Percentiles rank a stretch among this genome's conserved stretches.
Conservation (phyloP, 2,329 filamentous ascomycete genomes). For the Aspergillus luchuensis region DNA sequence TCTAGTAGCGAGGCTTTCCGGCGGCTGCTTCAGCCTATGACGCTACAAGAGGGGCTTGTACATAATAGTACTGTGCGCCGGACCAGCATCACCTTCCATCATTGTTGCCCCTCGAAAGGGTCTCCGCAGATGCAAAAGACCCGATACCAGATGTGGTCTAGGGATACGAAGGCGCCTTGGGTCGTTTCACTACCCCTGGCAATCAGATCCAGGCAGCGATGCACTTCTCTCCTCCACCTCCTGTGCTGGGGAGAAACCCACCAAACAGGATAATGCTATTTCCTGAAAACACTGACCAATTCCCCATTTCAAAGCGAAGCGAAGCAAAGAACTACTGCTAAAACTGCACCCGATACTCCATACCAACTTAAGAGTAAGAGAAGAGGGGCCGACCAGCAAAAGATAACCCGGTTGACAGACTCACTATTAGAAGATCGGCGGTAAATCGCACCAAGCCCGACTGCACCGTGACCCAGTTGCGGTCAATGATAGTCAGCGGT, state of each 20-base stretch:
- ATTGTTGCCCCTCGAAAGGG: conserved; percentile 1
- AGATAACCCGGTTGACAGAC: conserved; percentile 5
- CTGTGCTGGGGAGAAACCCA: not conserved
- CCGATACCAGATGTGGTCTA: not conserved
- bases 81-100: not conserved
- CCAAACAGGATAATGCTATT: not conserved
- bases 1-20: not conserved
- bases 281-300: not conserved
- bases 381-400: conserved; percentile 6
- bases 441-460: conserved; percentile 10
- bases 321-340: not conserved
- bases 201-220: not conserved
- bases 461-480: conserved; percentile 1
- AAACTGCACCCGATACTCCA: no score
- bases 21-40: conserved; percentile 9
- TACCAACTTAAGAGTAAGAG: not conserved
- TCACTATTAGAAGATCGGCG: conserved; percentile 10
- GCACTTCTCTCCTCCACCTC: not conserved
- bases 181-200: conserved; percentile 8
- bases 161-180: conserved; percentile 5
- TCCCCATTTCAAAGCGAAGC: not conserved
- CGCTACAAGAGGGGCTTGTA: conserved; percentile 4
- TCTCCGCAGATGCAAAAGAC: conserved; percentile 2
- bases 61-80: not conserved
- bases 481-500: conserved; percentile 9